Evolutionary conservation across 2,329 filamentous ascomycete genomes (phyloP), one percentile per base, ranked within the genome.

Genomic region (Salinomyces thailandicus): DNA sequence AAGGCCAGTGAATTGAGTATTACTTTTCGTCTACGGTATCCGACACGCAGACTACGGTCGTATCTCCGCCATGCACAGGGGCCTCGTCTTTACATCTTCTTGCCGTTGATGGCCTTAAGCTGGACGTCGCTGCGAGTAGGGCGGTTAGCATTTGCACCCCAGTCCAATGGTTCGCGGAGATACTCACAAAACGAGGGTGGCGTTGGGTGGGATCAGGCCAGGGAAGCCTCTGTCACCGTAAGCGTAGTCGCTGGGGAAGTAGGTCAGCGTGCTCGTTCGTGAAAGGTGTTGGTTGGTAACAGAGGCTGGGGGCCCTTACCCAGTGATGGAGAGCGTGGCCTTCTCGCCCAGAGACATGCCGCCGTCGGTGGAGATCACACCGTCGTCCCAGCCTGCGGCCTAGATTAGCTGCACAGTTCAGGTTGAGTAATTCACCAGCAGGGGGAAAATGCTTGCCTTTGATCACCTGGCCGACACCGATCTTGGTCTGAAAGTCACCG

Each of bases 341-440:
- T 84, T 89, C 73, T 96, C 89, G 59, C 89, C 87, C 41, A 93
- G 69, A 58, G 80, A 79, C 89, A 98, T 95, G 57, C 76, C 69
- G 29, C 49, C 51, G 28, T 57, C 52, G 17, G 51, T 54, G 38
- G 50, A 59, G 34, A 68, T 49, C 36, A 96, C 86, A 48, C 81
- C 87, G 64, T 94, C 64, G 47, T 71, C 67, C 67, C 67, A 69
- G 42, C 67, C 65, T 68, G 44, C 37, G 19, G 18, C 8, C 14
- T 12, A 15, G 9, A n/a, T 26, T 26, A 26, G 22, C 22, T n/a
- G 9, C 9, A 4, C n/a, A 24, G 7, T 7, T 11, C 13, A 15
- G 27, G 6, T n/a, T n/a, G 11, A 13, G 27, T n/a, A 14, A 14
- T 12, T 30, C 27, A 12, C 14, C 11, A 14, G 14, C 11, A 16